A percentile compares a stretch with the other conserved stretches of the same genome.
phyloP scores from a whole-genome alignment of 352 stramenopile genomes.

The Hyaloperonospora brassicae region DNA sequence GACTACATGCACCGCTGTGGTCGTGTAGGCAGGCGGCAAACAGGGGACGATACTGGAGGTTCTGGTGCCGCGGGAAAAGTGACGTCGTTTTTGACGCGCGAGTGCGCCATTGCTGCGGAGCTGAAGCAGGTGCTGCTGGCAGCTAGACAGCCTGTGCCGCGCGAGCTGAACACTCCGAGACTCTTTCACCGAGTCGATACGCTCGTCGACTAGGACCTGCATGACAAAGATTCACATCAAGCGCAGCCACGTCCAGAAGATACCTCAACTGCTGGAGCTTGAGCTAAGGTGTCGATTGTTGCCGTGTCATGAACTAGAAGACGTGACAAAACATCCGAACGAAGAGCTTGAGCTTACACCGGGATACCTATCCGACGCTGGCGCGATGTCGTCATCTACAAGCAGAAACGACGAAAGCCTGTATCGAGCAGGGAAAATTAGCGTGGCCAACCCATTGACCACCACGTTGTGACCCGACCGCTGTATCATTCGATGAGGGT shows the following conservation, averaged over 20 bases:
- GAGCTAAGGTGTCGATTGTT: too few relatives aligned
- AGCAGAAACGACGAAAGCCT: neutral
- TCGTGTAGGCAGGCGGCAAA: conserved; percentile 43
- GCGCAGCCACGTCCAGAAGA: too few relatives aligned
- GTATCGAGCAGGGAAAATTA: too few relatives aligned
- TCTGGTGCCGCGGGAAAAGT: conserved; percentile 25
- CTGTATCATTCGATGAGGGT: too few relatives aligned
- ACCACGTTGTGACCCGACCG: neutral
- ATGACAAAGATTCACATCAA: too few relatives aligned
- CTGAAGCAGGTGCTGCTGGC: conserved; percentile 41
- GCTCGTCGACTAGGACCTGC: neutral
- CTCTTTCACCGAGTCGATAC: conserved; percentile 21
- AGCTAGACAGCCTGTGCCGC: conserved; percentile 36
- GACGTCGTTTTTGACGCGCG: conserved; percentile 46
- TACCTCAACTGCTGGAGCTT: too few relatives aligned
- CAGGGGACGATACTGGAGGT: conserved; percentile 20
- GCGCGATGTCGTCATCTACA: too few relatives aligned
- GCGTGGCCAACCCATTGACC: too few relatives aligned
- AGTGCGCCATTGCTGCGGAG: conserved; percentile 46
- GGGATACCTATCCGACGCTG: too few relatives aligned
- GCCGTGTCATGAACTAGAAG: too few relatives aligned
- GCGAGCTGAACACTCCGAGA: conserved; percentile 36
- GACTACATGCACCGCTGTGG: conserved; percentile 88
- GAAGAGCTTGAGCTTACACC: too few relatives aligned
- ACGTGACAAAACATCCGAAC: too few relatives aligned